Evolutionary conservation across 805 yeast species (phyloP), one percentile per base, ranked within the genome.

Genomic region (Ascoidea asiatica): DNA sequence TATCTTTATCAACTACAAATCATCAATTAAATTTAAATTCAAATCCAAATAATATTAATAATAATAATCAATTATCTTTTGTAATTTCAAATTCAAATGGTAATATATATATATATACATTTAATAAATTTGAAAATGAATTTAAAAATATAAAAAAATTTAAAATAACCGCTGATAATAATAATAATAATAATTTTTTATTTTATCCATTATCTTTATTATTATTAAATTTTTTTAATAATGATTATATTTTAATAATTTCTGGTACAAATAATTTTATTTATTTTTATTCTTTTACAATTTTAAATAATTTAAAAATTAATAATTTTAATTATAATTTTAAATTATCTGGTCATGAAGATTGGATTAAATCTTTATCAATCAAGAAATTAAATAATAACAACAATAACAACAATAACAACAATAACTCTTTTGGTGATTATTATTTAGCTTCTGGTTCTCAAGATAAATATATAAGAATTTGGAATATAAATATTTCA

Each of bases 401-500:
- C 15, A 11, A 11, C 35, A 29, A 29, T 29, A 29, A 15, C 35
- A 29, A 29, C 8, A 11, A 11, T 29, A 15, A 15, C 8, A 29
- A 29, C 15, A 29, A 29, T 11, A 29, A 29, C 35, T 29, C 15
- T 8, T 67, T 66, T 5, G 75, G 70, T 19, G 78, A 75, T 48
- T 76, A 71, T 52, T 57, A 85, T 2, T 65, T 92, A 21, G 97
- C 97, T 4, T 76, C 84, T 45, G 97, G 95, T 0, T 81, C 95
- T 1, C 95, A 92, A 57, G 99, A 92, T 60, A 68, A 95, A 53
- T 88, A 87, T 57, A 86, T 92, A 43, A 72, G 98, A 51, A 62
- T 92, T 39, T 92, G 98, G 98, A 74, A 86, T 54, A 61, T 89
- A 40, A 79, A 71, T 2, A 53, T 61, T 21, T 73, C 79, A 43